A percentile compares a stretch with the other conserved stretches of the same genome.
Evolutionary conservation across 176 grass and related monocot species (phyloP).

Genomic region (Aegilops sharonensis): DNA sequence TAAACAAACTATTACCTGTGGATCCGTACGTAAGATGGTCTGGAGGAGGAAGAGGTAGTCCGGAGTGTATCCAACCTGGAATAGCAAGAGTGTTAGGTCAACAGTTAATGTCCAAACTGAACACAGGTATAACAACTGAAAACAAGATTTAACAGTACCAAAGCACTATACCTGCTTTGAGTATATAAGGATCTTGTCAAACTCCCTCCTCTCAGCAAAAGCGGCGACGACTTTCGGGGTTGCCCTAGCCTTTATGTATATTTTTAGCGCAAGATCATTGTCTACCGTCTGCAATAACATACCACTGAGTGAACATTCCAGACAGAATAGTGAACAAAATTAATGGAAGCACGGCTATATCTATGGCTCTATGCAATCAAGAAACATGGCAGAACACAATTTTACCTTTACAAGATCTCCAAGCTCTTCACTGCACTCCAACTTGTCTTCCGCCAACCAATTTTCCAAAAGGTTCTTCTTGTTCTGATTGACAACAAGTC

Average conservation of each 20-base stretch:
- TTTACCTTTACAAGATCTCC: constrained; percentile 91
- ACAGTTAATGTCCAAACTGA: constrained; percentile 25
- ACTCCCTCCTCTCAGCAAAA: constrained; percentile 97
- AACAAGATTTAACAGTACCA: neutral
- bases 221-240: constrained; percentile 98
- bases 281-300: constrained; percentile 76
- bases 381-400: neutral
- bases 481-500: constrained; percentile 96
- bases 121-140: constrained; percentile 10
- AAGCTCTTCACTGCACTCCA: constrained; percentile 94
- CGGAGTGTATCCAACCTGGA: constrained; percentile 96
- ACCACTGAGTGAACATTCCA: constrained; percentile 9
- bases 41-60: constrained; percentile 97
- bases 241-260: constrained; percentile 97
- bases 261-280: constrained; percentile 97
- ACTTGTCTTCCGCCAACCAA: constrained; percentile 93
- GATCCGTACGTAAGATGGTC: constrained; percentile 90
- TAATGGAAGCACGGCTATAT: neutral
- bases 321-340: neutral
- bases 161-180: constrained; percentile 79
- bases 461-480: constrained; percentile 97
- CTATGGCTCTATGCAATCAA: neutral
- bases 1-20: constrained; percentile 64
- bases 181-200: constrained; percentile 94
- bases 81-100: constrained; percentile 31